A percentile compares a stretch with the other conserved stretches of the same genome.
phyloP scores from a whole-genome alignment of 1,139 yeast species.

The Scheffersomyces titani region DNA sequence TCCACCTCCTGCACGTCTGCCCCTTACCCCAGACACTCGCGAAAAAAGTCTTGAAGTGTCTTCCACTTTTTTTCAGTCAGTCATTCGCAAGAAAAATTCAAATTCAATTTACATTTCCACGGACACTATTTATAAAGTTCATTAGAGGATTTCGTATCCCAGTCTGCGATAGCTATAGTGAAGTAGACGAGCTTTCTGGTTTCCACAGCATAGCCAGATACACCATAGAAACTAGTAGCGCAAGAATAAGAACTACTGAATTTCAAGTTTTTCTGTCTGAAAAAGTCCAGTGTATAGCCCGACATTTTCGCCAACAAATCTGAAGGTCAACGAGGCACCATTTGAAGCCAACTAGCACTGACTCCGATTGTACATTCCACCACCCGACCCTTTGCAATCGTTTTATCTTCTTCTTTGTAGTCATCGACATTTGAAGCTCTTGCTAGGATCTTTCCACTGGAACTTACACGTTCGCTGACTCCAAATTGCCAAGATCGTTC shows the following conservation, averaged over 20 bases:
- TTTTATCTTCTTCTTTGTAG: too few species aligned
- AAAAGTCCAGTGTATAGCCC: background rate
- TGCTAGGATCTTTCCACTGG: too few species aligned
- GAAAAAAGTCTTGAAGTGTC: background rate
- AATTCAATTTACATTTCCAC: background rate
- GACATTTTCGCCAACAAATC: background rate
- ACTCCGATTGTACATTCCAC: background rate
- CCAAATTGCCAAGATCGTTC: background rate
- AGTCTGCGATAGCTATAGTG: background rate
- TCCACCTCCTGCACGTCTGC: background rate
- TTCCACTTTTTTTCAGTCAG: constrained; percentile 1
- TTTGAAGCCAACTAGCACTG: background rate
- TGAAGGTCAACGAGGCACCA: background rate
- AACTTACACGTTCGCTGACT: too few species aligned
- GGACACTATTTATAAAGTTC: background rate
- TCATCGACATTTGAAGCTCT: too few species aligned
- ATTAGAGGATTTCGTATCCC: background rate
- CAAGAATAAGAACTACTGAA: background rate
- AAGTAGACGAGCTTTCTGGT: background rate
- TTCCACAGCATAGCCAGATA: background rate
- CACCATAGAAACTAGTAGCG: background rate
- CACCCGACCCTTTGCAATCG: too few species aligned
- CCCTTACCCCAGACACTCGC: background rate
- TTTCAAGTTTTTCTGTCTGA: background rate
- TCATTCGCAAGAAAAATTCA: background rate